Base-by-base conservation (phyloP, 2,329 filamentous ascomycete species). In the Cercospora zeina region DNA sequence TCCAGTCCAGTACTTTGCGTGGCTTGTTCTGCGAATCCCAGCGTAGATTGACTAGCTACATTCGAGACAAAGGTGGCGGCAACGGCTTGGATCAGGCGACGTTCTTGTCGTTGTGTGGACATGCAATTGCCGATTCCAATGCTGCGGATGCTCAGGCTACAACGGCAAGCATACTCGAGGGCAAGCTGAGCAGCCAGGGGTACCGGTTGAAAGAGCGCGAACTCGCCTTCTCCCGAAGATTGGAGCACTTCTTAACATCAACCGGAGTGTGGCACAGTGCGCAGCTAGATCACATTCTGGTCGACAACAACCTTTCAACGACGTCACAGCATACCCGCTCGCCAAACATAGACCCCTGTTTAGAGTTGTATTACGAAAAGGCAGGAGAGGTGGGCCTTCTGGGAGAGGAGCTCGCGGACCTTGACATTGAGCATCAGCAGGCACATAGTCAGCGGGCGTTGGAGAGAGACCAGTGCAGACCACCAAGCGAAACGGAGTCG, bases 361-460 rank as follows among this genome's bases (percentile, higher is more conserved):
- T 60, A 5, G 49, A 57, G 19, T 16, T 4, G 5, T 64, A 62
- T 30, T 62, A 61, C 21, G 49, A 55, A 27, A 53, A 49, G 13
- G 49, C 24, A 7, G 58, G 62, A 4, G 50, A 59, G n/a, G 36
- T 51, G 5, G 30, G 37, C 1, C 11, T 62, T 8, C 21, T 58
- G 3, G 33, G 36, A 3, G 62, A 64, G 42, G 16, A 42, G 13
- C 30, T 61, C 13, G 54, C 36, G 2, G 27, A 53, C 14, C 31
- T 58, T 6, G 30, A 55, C n/a, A 13, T 50, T 8, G 42, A 64
- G 10, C 49, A 56, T 27, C 37, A 51, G 9, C 54, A 64, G 14
- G 30, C 24, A 16, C 16, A 16, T 10, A 19, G 50, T 33, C 27
- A 13, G 14, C 50, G 50, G 6, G 30, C 24, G 8, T 19, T 54